phyloP scores from a whole-genome alignment of 2,329 filamentous ascomycete genomes.

The Seiridium cupressi region DNA sequence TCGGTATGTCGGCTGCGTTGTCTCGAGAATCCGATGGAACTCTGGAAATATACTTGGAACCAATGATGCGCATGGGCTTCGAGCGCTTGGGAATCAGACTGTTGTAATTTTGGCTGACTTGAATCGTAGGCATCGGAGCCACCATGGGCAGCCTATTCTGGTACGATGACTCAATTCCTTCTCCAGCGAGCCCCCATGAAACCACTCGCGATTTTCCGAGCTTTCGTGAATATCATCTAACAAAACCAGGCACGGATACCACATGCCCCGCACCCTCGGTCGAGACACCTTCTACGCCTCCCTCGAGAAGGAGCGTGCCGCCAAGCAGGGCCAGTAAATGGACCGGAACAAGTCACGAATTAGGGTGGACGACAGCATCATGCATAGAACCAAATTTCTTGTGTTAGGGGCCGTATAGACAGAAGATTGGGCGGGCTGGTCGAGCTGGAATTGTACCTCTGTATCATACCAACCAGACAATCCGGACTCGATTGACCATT shows the following conservation, averaged over 20 bases:
- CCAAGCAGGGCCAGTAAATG: constrained; percentile 20
- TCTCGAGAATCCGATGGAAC: not conserved
- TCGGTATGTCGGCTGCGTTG: constrained; percentile 43
- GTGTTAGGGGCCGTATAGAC: constrained; percentile 4
- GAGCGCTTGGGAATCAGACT: not conserved
- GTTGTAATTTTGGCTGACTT: constrained; percentile 28
- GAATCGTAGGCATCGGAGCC: constrained; percentile 47
- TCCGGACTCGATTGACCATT: constrained; percentile 10
- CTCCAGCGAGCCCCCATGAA: not conserved
- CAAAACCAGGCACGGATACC: constrained; percentile 55
- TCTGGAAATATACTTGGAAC: not conserved
- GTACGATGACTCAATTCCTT: constrained; percentile 36
- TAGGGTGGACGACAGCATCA: not conserved
- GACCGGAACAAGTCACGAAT: not conserved
- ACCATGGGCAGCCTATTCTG: constrained; percentile 56
- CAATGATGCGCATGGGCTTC: not conserved
- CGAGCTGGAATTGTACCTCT: constrained; percentile 5
- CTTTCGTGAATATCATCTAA: not conserved
- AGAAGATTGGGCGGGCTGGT: constrained; percentile 2
- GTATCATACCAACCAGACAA: constrained; percentile 12
- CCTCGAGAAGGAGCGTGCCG: constrained; percentile 56
- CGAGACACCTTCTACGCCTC: constrained; percentile 59
- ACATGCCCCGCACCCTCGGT: constrained; percentile 57
- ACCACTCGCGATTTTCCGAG: not conserved
- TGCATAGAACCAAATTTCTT: constrained; percentile 8